phyloP scores from a whole-genome alignment of 257 asterid species.

The Knoxia roxburghii region DNA sequence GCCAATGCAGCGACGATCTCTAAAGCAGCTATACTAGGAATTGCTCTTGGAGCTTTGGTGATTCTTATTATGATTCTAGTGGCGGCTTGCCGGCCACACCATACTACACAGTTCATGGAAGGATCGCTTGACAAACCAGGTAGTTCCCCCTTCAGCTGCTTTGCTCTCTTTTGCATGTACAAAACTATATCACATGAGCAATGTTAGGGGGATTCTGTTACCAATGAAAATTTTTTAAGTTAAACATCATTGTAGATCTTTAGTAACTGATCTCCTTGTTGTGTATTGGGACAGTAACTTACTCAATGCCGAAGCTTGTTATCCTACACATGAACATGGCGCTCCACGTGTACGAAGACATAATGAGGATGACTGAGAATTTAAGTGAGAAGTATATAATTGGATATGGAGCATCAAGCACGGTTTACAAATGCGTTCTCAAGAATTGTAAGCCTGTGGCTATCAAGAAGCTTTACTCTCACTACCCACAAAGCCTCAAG shows the following conservation, averaged over 20 bases:
- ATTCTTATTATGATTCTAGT: slow-evolving; percentile 74
- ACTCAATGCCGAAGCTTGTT: slow-evolving; percentile 81
- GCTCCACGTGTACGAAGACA: slow-evolving; percentile 88
- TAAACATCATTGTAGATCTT: background rate
- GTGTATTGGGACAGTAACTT: slow-evolving; percentile 37
- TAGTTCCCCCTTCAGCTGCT: slow-evolving; percentile 13
- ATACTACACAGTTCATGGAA: slow-evolving; percentile 48
- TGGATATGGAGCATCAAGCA: slow-evolving; percentile 91
- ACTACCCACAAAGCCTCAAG: slow-evolving; percentile 67
- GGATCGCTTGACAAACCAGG: slow-evolving; percentile 85
- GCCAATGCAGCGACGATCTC: slow-evolving; percentile 54
- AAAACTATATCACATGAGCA: background rate
- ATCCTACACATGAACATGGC: slow-evolving; percentile 98
- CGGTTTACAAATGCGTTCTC: slow-evolving; percentile 84
- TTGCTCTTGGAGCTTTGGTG: slow-evolving; percentile 75
- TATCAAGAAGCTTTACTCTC: slow-evolving; percentile 75
- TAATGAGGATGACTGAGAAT: slow-evolving; percentile 94
- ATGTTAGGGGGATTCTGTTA: too few species aligned
- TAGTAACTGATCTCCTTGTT: background rate
- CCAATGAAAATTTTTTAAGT: too few species aligned
- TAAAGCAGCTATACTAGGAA: slow-evolving; percentile 95
- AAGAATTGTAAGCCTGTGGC: slow-evolving; percentile 95
- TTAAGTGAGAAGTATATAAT: slow-evolving; percentile 76
- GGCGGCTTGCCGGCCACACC: slow-evolving; percentile 76
- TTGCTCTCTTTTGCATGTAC: background rate